Base-by-base conservation (phyloP, 148 eudicot species). In the Chenopodium quinoa region DNA sequence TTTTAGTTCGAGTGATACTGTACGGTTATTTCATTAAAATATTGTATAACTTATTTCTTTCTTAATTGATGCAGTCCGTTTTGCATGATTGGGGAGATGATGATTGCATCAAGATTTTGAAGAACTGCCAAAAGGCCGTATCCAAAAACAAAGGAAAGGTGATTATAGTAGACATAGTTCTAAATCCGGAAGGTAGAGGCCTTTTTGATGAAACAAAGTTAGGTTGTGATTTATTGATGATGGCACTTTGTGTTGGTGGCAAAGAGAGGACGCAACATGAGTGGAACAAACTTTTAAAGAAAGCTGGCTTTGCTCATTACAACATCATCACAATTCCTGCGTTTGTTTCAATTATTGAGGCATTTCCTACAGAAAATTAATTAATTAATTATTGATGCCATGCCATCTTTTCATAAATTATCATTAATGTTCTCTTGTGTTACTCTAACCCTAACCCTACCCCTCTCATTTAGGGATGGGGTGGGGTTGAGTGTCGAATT, bases 51-150 rank as follows among this genome's bases (percentile, higher is more conserved):
- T 5, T 37, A 37, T 48, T 48, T 6, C 52, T 6, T 48, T 48
- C 13, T 48, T 9, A 48, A 48, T 48, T 37, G 11, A 48, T 23
- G 75, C 75, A 82, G 84, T 82, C 52, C 34, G 69, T 82, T 52
- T 44, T 82, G 48, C 80, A 75, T 68, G 75, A 82, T 52, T 88
- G 90, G 90, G 77, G 78, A 65, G 88, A 88, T 50, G 82, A 81
- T 16, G 87, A 88, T 12, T 88, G 90, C 29, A 71, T 86, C 20
- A 80, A 68, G 64, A 84, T 86, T 70, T 47, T 88, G 75, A 81
- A 46, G 73, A 88, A 88, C 32, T 83, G 88, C 7, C 78, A 78
- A 31, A 83, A 84, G 62, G 85, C 87, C 0, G 66, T 83, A 22
- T 67, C 81, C 4, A 17, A 77, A 13, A 60, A 83, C 2, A 75